A percentile compares a stretch with the other conserved stretches of the same genome.
Evolutionary conservation across 2,329 filamentous ascomycete genomes (phyloP).

Genomic region (Thelonectria rubi): DNA sequence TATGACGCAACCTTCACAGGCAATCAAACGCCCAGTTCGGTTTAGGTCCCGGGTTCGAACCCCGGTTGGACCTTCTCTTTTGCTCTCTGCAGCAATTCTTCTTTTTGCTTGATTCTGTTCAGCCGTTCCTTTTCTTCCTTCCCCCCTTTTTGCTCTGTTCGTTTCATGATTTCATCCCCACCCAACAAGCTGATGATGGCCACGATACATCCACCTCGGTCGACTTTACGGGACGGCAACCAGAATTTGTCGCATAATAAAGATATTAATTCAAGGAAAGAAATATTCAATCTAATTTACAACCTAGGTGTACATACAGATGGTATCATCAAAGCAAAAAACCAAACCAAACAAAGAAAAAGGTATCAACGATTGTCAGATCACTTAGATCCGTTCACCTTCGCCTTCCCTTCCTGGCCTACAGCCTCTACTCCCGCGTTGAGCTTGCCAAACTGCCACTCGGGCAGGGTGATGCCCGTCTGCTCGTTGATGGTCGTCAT

Average conservation of each 20-base stretch:
- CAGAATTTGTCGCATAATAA: no score
- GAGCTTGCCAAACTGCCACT: constrained; percentile 72
- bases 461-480: constrained; percentile 82
- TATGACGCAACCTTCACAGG: constrained; percentile 25
- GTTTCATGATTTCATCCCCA: neutral
- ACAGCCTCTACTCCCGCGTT: constrained; percentile 49
- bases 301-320: neutral
- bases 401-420: constrained; percentile 38
- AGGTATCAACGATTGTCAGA: neutral
- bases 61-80: constrained; percentile 19
- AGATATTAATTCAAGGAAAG: neutral
- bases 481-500: constrained; percentile 89
- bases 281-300: neutral
- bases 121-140: neutral
- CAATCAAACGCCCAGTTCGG: constrained; percentile 9
- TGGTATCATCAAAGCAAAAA: neutral
- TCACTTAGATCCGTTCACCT: constrained; percentile 36
- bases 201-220: no score
- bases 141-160: neutral
- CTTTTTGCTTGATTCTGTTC: neutral
- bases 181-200: no score
- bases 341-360: neutral
- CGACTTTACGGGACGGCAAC: no score
- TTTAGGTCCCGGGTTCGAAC: constrained; percentile 25
- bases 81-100: neutral